Percentiles rank a stretch among this genome's conserved stretches.
Conservation (phyloP, 208 protist species). For the Acanthamoeba culbertsoni region DNA sequence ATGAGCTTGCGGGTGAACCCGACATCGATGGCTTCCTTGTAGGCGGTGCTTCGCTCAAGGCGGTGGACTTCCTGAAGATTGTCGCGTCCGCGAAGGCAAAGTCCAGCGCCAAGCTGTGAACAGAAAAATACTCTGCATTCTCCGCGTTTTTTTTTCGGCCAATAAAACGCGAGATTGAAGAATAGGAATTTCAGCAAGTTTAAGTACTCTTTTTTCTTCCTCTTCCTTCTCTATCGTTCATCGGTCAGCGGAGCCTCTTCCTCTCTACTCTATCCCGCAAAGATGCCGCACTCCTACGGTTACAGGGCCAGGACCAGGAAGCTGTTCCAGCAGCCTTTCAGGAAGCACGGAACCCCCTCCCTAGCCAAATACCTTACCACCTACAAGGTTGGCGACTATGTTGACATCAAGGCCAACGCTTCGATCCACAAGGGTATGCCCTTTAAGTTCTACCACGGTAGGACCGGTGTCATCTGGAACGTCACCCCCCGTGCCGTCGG, state of each 20-base stretch:
- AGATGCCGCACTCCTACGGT: conserved; percentile 95
- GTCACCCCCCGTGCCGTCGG: conserved; percentile 98
- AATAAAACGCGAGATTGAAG: not conserved
- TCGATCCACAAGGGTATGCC: conserved; percentile 99
- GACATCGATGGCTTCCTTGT: conserved; percentile 99
- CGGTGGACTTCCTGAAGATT: conserved; percentile 92
- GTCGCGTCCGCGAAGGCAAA: conserved; percentile 87
- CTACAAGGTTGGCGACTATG: conserved; percentile 98
- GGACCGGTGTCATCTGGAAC: conserved; percentile 99
- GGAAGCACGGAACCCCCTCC: conserved; percentile 91
- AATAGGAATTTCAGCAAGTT: not conserved
- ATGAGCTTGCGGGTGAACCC: conserved; percentile 87
- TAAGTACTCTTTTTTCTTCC: conserved; percentile 32
- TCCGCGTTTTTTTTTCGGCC: not conserved
- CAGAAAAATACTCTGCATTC: not conserved
- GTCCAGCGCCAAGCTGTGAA: conserved; percentile 19
- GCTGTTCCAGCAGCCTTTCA: conserved; percentile 96
- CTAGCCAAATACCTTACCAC: conserved; percentile 95
- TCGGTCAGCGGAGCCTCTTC: not conserved
- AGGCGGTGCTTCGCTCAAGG: conserved; percentile 96
- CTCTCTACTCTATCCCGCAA: not conserved
- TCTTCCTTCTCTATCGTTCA: conserved; percentile 38
- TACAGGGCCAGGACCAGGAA: conserved; percentile 96
- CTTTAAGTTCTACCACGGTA: conserved; percentile 99
- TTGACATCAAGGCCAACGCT: conserved; percentile 97